Conservation (phyloP, 257 asterid species). For the Echium plantagineum region DNA sequence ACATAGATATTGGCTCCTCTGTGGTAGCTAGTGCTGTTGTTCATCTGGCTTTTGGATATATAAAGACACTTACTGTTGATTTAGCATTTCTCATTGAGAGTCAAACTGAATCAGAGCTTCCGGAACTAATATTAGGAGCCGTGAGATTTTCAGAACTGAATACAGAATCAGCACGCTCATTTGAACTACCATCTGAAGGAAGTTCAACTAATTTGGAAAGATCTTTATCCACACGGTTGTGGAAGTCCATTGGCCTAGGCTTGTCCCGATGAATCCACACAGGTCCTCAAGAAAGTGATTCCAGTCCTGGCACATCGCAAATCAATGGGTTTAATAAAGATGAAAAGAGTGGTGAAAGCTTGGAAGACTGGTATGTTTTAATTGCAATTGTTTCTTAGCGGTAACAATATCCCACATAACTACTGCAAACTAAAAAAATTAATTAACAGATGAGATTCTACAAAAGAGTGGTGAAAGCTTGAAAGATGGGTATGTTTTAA, state of each 20-base stretch:
- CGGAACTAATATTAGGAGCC: slow-evolving; percentile 73
- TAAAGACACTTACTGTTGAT: slow-evolving; percentile 49
- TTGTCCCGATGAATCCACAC: neutral
- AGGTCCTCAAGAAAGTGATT: neutral
- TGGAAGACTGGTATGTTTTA: too few relatives aligned
- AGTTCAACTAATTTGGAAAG: slow-evolving; percentile 19
- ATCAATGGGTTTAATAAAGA: neutral
- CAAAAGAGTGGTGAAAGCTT: too few relatives aligned
- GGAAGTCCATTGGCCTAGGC: slow-evolving; percentile 46
- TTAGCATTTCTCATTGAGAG: slow-evolving; percentile 82
- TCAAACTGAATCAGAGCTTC: slow-evolving; percentile 57
- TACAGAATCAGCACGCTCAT: slow-evolving; percentile 30
- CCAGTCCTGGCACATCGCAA: slow-evolving; percentile 1
- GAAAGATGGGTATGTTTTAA: too few relatives aligned
- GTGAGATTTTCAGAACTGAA: slow-evolving; percentile 61
- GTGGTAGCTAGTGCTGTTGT: slow-evolving; percentile 72
- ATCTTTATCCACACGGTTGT: slow-evolving; percentile 37
- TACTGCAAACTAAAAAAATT: too few relatives aligned
- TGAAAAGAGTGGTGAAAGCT: neutral
- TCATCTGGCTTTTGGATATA: slow-evolving; percentile 67
- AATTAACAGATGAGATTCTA: too few relatives aligned
- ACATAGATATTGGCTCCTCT: slow-evolving; percentile 72
- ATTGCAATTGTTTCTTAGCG: too few relatives aligned
- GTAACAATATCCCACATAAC: too few relatives aligned
- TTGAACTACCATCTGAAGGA: slow-evolving; percentile 33